These are phyloP conservation scores for Wickerhamomyces mucosus DNA, from an alignment of 805 yeast genomes.

Conservation along the genomic window DNA sequence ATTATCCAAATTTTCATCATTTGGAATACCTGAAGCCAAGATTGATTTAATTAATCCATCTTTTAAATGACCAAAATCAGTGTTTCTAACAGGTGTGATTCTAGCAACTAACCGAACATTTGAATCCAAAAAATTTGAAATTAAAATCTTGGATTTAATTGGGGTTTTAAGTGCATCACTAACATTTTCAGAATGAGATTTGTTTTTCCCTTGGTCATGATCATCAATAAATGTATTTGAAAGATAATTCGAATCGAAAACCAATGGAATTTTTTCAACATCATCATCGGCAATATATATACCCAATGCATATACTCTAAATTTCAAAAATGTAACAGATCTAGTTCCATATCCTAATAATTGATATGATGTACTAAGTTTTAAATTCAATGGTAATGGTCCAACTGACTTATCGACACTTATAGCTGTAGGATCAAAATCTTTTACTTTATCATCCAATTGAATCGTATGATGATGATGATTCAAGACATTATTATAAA, in stretches of 20 bases:
- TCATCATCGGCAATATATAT: constrained; percentile 66
- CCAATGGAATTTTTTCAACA: constrained; percentile 26
- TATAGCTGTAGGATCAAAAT: constrained; percentile 20
- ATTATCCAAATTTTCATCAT: constrained; percentile 34
- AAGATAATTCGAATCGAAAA: constrained; percentile 34
- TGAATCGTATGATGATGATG: constrained; percentile 1
- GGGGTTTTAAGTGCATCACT: constrained; percentile 39
- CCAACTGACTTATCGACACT: constrained; percentile 40
- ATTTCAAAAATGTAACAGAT: constrained; percentile 68
- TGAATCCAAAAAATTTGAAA: constrained; percentile 47
- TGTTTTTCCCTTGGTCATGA: constrained; percentile 9
- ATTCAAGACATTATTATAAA: background rate
- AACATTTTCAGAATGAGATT: constrained; percentile 32
- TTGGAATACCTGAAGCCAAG: constrained; percentile 50
- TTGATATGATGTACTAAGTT: constrained; percentile 31
- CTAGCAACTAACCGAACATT: constrained; percentile 60
- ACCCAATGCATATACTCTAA: constrained; percentile 85
- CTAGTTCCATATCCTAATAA: constrained; percentile 77
- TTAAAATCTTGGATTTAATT: constrained; percentile 38
- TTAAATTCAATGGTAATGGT: constrained; percentile 24
- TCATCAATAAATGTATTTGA: constrained; percentile 27
- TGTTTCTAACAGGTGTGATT: constrained; percentile 80
- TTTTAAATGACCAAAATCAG: constrained; percentile 81
- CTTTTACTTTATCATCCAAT: constrained; percentile 7
- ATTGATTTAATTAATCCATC: constrained; percentile 85